phyloP scores from a whole-genome alignment of 2,329 filamentous ascomycete genomes.

The Ophiosphaerella korrae region DNA sequence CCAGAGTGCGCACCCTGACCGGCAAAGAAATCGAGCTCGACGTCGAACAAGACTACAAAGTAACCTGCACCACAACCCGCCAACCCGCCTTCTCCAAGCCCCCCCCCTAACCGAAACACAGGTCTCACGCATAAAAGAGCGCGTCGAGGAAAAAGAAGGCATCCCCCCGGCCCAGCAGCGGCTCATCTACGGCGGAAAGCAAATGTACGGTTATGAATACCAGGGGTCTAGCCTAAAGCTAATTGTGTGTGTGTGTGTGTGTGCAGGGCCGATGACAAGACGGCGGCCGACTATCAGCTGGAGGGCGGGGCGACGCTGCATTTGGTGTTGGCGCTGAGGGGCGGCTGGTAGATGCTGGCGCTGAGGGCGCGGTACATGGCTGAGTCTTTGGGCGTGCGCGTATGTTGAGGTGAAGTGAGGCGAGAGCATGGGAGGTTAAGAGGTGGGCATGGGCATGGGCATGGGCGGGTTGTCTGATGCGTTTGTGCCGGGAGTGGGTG shows the following conservation, averaged over 20 bases:
- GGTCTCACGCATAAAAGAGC: slow-evolving; percentile 97
- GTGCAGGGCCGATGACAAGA: slow-evolving; percentile 91
- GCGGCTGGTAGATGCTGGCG: slow-evolving; percentile 57
- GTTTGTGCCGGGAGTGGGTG: background rate
- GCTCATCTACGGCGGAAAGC: slow-evolving; percentile 95
- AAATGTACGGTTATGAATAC: slow-evolving; percentile 69
- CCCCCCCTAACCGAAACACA: slow-evolving; percentile 50
- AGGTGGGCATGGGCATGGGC: too few species aligned
- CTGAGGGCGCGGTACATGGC: too few species aligned
- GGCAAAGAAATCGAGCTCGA: slow-evolving; percentile 99
- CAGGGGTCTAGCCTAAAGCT: slow-evolving; percentile 2
- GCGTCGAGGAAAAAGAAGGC: slow-evolving; percentile 98
- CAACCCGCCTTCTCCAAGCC: background rate
- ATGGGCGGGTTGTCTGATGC: too few species aligned
- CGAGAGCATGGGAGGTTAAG: too few species aligned
- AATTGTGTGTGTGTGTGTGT: background rate
- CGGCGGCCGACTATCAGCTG: slow-evolving; percentile 85
- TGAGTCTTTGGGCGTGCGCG: too few species aligned
- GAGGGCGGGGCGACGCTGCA: slow-evolving; percentile 93
- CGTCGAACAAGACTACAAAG: slow-evolving; percentile 93
- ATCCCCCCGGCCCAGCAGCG: slow-evolving; percentile 97
- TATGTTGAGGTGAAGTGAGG: too few species aligned
- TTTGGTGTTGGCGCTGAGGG: slow-evolving; percentile 90
- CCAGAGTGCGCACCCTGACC: slow-evolving; percentile 92
- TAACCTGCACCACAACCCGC: slow-evolving; percentile 48